A percentile compares a stretch with the other conserved stretches of the same genome.
phyloP scores from a whole-genome alignment of 129 eudicot species.

The Pulicaria dysenterica region DNA sequence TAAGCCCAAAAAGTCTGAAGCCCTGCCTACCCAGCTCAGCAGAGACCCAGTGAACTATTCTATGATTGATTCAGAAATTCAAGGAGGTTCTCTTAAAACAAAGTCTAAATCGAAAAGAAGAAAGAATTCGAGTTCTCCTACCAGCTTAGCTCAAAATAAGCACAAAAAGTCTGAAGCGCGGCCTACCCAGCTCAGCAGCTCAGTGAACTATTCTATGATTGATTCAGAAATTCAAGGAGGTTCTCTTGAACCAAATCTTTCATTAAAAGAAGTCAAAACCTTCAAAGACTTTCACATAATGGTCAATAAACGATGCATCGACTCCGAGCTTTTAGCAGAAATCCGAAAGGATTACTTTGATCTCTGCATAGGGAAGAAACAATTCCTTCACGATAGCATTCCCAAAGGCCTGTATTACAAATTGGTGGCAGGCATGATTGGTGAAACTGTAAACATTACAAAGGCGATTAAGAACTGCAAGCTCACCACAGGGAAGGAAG shows the following conservation, averaged over 20 bases:
- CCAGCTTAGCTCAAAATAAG: conserved; percentile 45
- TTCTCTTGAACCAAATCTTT: conserved; percentile 23
- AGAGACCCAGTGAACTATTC: conserved; percentile 33
- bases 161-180: conserved; percentile 31
- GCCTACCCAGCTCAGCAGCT: neutral
- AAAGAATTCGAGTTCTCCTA: conserved; percentile 43
- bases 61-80: conserved; percentile 38
- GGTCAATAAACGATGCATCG: conserved; percentile 60
- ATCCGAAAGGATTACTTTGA: conserved; percentile 51
- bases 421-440: conserved; percentile 61
- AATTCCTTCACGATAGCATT: conserved; percentile 57
- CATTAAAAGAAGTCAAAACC: conserved; percentile 43
- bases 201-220: conserved; percentile 30
- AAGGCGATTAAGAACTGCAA: conserved; percentile 56
- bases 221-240: conserved; percentile 51
- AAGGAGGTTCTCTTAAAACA: conserved; percentile 26
- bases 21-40: neutral
- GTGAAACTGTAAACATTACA: conserved; percentile 63
- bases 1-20: conserved; percentile 40
- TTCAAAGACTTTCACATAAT: conserved; percentile 60
- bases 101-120: conserved; percentile 35
- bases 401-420: conserved; percentile 53
- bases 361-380: conserved; percentile 52
- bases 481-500: conserved; percentile 45
- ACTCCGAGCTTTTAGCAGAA: conserved; percentile 56